Evolutionary conservation across 208 protist species (phyloP).

Genomic region (Leishmania braziliensis): DNA sequence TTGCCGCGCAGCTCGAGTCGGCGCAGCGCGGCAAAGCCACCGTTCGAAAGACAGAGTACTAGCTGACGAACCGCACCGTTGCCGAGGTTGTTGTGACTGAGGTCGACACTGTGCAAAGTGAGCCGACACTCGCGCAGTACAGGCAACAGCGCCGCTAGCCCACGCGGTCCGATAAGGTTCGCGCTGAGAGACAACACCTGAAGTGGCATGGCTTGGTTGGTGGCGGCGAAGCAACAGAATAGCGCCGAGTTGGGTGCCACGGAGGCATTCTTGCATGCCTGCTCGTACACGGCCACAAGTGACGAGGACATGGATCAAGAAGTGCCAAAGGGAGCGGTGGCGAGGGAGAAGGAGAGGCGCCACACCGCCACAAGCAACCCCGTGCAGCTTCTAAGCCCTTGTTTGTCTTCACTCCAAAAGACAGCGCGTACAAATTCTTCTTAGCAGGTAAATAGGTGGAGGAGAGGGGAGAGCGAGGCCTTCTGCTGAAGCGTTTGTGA

Average conservation of each 20-base stretch:
- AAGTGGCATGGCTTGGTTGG: background rate
- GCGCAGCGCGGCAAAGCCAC: slow-evolving; percentile 42
- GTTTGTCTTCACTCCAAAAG: background rate
- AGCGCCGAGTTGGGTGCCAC: slow-evolving; percentile 30
- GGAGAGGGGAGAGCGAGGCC: background rate
- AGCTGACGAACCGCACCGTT: slow-evolving; percentile 37
- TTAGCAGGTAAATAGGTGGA: background rate
- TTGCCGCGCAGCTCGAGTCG: slow-evolving; percentile 61
- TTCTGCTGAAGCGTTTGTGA: no score
- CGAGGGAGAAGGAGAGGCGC: background rate
- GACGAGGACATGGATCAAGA: background rate
- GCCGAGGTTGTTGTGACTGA: slow-evolving; percentile 52
- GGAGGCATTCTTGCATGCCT: slow-evolving; percentile 10
- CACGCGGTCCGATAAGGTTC: slow-evolving; percentile 56
- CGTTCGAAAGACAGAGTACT: slow-evolving; percentile 21
- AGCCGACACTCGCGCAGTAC: slow-evolving; percentile 33
- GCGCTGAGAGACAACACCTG: slow-evolving; percentile 42
- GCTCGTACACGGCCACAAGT: slow-evolving; percentile 30
- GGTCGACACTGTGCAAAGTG: slow-evolving; percentile 53
- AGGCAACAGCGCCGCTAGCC: slow-evolving; percentile 39
- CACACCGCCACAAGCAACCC: background rate
- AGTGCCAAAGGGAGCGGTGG: background rate
- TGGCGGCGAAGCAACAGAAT: slow-evolving; percentile 13
- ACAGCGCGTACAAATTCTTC: background rate
- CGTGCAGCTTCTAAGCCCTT: background rate